phyloP scores from a whole-genome alignment of 2,329 filamentous ascomycete genomes.

The Acephala macrosclerotiorum region DNA sequence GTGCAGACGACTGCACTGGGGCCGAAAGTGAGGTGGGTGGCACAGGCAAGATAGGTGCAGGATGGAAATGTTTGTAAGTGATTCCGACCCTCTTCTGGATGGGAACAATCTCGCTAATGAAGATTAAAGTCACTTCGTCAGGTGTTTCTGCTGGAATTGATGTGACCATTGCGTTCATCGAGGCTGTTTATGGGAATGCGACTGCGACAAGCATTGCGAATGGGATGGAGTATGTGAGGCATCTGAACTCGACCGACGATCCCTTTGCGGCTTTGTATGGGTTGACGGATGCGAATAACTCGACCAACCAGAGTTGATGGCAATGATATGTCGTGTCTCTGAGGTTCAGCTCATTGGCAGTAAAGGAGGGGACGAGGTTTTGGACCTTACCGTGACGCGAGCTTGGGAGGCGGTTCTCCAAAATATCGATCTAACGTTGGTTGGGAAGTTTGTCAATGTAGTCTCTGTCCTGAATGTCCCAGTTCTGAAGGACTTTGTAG shows the following conservation, averaged over 20 bases:
- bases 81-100: too few species aligned
- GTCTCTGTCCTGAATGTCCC: too few species aligned
- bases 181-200: slow-evolving; percentile 59
- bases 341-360: too few species aligned
- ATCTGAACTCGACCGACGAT: slow-evolving; percentile 57
- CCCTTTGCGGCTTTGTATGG: slow-evolving; percentile 54
- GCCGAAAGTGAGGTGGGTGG: slow-evolving; percentile 64
- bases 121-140: slow-evolving; percentile 54
- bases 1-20: slow-evolving; percentile 54
- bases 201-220: slow-evolving; percentile 41
- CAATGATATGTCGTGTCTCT: too few species aligned
- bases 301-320: too few species aligned
- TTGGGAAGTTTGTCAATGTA: too few species aligned
- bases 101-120: not conserved
- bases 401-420: too few species aligned
- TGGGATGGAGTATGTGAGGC: slow-evolving; percentile 64
- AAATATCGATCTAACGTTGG: too few species aligned
- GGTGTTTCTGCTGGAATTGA: slow-evolving; percentile 71
- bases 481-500: too few species aligned
- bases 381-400: too few species aligned
- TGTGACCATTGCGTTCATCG: slow-evolving; percentile 64
- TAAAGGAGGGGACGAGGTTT: too few species aligned
- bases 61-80: slow-evolving; percentile 69
- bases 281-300: too few species aligned
- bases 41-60: slow-evolving; percentile 67